phyloP scores from a whole-genome alignment of 179 eudicot species.

The Carnegiea gigantea region DNA sequence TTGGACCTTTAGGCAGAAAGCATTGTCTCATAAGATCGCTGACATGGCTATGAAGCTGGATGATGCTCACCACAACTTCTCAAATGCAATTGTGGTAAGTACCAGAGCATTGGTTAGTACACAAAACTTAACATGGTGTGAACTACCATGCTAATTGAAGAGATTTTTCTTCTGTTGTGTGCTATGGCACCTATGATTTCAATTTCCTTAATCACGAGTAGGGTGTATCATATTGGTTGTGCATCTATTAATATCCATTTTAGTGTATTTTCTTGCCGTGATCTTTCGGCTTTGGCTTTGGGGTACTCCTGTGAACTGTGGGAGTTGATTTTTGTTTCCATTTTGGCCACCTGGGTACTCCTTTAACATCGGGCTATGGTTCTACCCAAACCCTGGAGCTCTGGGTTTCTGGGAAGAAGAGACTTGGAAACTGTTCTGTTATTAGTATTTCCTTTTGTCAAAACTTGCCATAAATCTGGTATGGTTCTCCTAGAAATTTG shows the following conservation, averaged over 20 bases:
- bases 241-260: background rate
- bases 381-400: no score
- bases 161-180: background rate
- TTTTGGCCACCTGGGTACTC: background rate
- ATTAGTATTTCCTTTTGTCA: slow-evolving; percentile 1
- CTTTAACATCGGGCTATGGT: no score
- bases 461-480: background rate
- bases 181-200: background rate
- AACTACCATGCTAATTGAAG: background rate
- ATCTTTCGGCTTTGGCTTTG: background rate
- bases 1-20: slow-evolving; percentile 85
- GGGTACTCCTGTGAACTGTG: background rate
- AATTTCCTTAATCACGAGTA: background rate
- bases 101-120: background rate
- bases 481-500: background rate
- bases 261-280: background rate
- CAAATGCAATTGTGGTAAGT: slow-evolving; percentile 94
- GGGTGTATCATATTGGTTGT: background rate
- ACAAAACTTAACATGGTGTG: background rate
- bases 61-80: slow-evolving; percentile 87
- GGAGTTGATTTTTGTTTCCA: background rate
- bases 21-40: slow-evolving; percentile 83
- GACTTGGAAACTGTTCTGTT: background rate
- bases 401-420: background rate
- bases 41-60: slow-evolving; percentile 91